Evolutionary conservation across 306 rosid genomes (phyloP).

Genomic region (Quercus suber): DNA sequence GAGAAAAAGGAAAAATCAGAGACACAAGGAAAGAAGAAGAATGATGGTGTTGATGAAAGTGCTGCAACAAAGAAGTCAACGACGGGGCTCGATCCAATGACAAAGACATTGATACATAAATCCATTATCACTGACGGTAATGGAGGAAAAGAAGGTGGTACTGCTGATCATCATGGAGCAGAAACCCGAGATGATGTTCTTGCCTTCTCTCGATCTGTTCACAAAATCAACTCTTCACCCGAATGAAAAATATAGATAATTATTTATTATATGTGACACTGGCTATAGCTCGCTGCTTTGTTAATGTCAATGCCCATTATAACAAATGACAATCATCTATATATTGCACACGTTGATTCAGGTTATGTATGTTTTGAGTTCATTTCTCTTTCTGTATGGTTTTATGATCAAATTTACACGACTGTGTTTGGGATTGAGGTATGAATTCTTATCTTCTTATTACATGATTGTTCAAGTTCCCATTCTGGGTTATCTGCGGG

Average conservation of each 20-base stretch:
- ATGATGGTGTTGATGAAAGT: background rate
- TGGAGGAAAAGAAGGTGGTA: background rate
- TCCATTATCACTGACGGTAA: background rate
- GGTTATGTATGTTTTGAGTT: too few species aligned
- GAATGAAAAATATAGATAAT: background rate
- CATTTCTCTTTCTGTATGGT: background rate
- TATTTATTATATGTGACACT: background rate
- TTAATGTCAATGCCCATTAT: too few species aligned
- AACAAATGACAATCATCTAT: too few species aligned
- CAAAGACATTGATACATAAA: constrained; percentile 34
- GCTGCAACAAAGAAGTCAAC: too few species aligned
- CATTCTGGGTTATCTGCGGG: too few species aligned
- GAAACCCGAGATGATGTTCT: constrained; percentile 36
- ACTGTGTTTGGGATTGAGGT: background rate
- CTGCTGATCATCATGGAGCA: background rate
- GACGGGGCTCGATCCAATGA: constrained; percentile 11
- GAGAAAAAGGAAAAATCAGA: constrained; percentile 9
- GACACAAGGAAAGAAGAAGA: background rate
- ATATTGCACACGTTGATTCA: too few species aligned
- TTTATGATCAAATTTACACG: background rate
- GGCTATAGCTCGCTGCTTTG: too few species aligned
- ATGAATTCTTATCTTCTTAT: background rate
- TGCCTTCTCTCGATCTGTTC: constrained; percentile 45
- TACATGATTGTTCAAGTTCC: too few species aligned
- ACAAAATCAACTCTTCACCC: constrained; percentile 29